Evolutionary conservation across 2,329 filamentous ascomycete genomes (phyloP), one percentile per base, ranked within the genome.

Genomic region (Epichloe sp.): DNA sequence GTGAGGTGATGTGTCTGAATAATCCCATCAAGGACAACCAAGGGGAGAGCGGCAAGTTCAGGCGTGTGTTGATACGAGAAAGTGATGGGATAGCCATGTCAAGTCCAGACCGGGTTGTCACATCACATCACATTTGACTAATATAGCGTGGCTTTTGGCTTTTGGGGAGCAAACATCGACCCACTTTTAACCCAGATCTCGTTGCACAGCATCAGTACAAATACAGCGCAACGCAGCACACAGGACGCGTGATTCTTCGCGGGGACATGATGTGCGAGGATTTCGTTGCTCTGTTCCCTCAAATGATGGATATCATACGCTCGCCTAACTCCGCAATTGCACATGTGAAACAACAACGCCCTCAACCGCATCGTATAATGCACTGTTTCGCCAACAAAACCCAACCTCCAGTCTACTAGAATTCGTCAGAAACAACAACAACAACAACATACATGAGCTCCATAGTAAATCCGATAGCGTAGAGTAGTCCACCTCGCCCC

Each of bases 221-320:
- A 31, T 31, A 10, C 8, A 31, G 26, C 26, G 26, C 8, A 31
- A 44, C 43, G 12, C 17, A 11, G 19, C 35, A 47, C 34, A 7
- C 8, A 15, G 11, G 4, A 23, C 41, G 40, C 47, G 19, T 15
- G 47, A 26, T 35, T 45, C 5, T 17, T 26, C 23, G 12, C 15
- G 12, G 14, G 36, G 3, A 37, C 19, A 34, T 21, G 11, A 37
- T 37, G 31, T 36, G 15, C 19, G 11, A 43, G 19, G 15, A 15
- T 14, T 11, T 12, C 23, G 12, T 10, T 31, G 15, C 8, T 31
- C 10, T 31, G 6, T 19, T 44, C 17, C 21, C 47, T 35, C 15
- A 12, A 14, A 40, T 52, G 42, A 17, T 26, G 47, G 46, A 52
- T 49, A 42, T 48, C 41, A 49, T 45, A 42, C 41, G 46, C 42